Evolutionary conservation across 2,329 filamentous ascomycete genomes (phyloP).

Genomic region (Zymoseptoria tritici): DNA sequence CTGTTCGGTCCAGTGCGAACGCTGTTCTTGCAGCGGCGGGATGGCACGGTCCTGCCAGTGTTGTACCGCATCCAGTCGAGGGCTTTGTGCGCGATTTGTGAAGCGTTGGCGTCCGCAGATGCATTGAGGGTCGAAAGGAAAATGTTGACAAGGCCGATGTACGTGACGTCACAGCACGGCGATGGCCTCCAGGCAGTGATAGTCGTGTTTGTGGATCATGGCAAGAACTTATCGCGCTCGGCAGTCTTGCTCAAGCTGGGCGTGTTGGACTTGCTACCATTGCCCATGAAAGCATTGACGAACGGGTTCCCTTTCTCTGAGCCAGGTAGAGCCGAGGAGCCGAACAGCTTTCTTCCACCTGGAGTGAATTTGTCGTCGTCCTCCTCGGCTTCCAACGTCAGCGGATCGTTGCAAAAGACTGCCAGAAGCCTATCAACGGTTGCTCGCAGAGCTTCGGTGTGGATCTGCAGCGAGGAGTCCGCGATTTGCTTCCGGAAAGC

Average conservation of each 20-base stretch:
- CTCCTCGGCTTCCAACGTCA: slow-evolving; percentile 17
- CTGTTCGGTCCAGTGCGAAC: too few species aligned
- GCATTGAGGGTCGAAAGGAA: too few species aligned
- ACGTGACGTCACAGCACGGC: too few species aligned
- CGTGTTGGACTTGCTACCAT: slow-evolving; percentile 11
- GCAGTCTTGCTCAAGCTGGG: slow-evolving; percentile 6
- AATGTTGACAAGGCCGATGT: too few species aligned
- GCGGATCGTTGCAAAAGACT: slow-evolving; percentile 41
- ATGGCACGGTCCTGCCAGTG: too few species aligned
- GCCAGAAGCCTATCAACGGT: slow-evolving; percentile 41
- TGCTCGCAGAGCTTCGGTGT: slow-evolving; percentile 40
- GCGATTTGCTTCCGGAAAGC: slow-evolving; percentile 39
- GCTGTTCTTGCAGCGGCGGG: too few species aligned
- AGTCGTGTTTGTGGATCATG: not conserved
- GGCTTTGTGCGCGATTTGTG: too few species aligned
- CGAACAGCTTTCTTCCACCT: slow-evolving; percentile 26
- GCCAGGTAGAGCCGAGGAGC: slow-evolving; percentile 10
- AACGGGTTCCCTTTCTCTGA: slow-evolving; percentile 11
- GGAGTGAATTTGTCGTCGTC: slow-evolving; percentile 21
- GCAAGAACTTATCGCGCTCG: not conserved
- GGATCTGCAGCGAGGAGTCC: slow-evolving; percentile 30
- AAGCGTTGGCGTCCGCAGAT: too few species aligned
- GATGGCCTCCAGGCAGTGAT: not conserved
- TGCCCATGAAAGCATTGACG: slow-evolving; percentile 3
- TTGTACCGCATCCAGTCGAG: too few species aligned